Evolutionary conservation across 2,329 filamentous ascomycete genomes (phyloP).

Genomic region (Aureobasidium subglaciale): DNA sequence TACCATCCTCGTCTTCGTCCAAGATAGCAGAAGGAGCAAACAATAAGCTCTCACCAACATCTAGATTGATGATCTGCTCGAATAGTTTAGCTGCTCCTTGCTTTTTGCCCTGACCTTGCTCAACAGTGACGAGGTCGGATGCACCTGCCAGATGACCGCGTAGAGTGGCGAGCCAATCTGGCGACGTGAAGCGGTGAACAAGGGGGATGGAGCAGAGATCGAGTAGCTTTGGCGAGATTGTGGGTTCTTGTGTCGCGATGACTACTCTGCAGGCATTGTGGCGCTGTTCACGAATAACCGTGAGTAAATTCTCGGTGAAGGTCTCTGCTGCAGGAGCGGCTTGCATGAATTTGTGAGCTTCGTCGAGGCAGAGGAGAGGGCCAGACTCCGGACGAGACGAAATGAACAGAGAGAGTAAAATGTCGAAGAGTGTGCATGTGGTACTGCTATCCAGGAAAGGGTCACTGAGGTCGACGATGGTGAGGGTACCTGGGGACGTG

Average conservation of each 20-base stretch:
- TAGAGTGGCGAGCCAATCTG: conserved; percentile 52
- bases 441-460: conserved; percentile 60
- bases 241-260: conserved; percentile 72
- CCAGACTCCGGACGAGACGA: conserved; percentile 40
- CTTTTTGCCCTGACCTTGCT: not conserved
- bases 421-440: conserved; percentile 66
- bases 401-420: conserved; percentile 60
- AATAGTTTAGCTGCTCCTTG: conserved; percentile 21
- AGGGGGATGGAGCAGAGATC: conserved; percentile 66
- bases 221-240: conserved; percentile 59
- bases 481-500: conserved; percentile 45
- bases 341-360: conserved; percentile 72
- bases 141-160: conserved; percentile 42
- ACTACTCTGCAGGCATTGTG: conserved; percentile 61
- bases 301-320: conserved; percentile 57
- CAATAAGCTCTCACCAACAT: conserved; percentile 28
- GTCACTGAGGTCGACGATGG: conserved; percentile 66
- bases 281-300: conserved; percentile 61
- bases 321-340: conserved; percentile 46
- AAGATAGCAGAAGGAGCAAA: conserved; percentile 27
- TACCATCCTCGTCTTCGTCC: conserved; percentile 15
- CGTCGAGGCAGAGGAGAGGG: conserved; percentile 62
- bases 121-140: conserved; percentile 17
- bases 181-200: conserved; percentile 64
- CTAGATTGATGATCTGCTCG: conserved; percentile 24